Base-by-base conservation (phyloP, 257 asterid genomes). In the Fraxinus quadrangulata region DNA sequence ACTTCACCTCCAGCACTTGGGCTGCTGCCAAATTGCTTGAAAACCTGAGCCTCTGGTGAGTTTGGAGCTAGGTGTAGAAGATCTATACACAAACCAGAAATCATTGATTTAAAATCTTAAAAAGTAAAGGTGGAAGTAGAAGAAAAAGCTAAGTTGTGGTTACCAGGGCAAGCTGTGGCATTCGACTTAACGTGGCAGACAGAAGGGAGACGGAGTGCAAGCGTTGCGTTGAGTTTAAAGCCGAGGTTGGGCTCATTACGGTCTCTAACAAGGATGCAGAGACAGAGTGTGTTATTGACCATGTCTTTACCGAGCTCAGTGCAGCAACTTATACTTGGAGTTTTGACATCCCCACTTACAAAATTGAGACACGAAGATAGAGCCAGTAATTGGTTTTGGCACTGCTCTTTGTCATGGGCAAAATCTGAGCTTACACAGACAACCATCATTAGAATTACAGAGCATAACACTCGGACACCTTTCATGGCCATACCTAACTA, bases 21-120 rank as follows among this genome's bases (percentile, higher is more conserved):
- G 0, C 54, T 51, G 3, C 45, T 74, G 78, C 73, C 80, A 45
- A 82, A 80, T 67, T 84, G 85, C 83, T 76, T 36, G 28, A 86
- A 89, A 79, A 89, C 70, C 80, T 77, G 82, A 67, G 92, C 89
- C 17, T 89, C 92, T 4, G 92, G 76, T 4, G 92, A 89, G 65
- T 63, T 76, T 0, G 85, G 88, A 37, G 86, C 81, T 72, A 89
- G 71, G 31, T 87, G 80, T 30, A 89, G 86, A 28, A 84, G 85
- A 73, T 67, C 91, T 89, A 67, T 49, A 74, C 76, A 37, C 54
- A 73, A 11, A 34, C 2, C 19, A 36, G 0, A 19, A 70, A 74
- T 68, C 39, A 1, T 31, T 59, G 11, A 21, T 23, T 59, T 59
- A 59, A 59, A 11, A 56, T 14, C 31, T 7, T 42, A 39, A 63